Percentiles rank a stretch among this genome's conserved stretches.
These are phyloP conservation scores for Patellaria atrata DNA, from an alignment of 495 filamentous ascomycete genomes.

Conservation along the genomic window DNA sequence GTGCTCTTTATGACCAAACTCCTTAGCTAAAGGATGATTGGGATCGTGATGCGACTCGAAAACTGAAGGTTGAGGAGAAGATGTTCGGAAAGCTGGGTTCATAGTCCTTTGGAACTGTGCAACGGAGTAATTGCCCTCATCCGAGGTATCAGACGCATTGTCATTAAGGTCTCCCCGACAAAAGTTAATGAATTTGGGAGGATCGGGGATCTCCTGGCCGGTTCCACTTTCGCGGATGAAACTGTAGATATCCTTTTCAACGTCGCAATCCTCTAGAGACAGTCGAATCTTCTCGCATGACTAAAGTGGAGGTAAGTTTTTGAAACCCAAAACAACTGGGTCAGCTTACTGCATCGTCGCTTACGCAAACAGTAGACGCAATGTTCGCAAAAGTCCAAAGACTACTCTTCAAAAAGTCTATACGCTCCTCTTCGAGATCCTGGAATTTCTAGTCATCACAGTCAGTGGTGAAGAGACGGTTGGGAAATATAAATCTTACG, in stretches of 20 bases:
- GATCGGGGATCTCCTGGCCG: constrained; percentile 91
- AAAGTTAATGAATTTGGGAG: constrained; percentile 98
- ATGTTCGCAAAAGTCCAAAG: constrained; percentile 97
- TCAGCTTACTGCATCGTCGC: constrained; percentile 67
- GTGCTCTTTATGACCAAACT: constrained; percentile 42
- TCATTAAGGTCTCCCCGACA: constrained; percentile 82
- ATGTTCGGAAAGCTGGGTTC: constrained; percentile 86
- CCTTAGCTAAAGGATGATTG: constrained; percentile 48
- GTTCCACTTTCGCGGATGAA: constrained; percentile 89
- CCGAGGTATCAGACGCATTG: constrained; percentile 63
- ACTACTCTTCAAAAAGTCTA: constrained; percentile 95
- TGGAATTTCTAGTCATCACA: constrained; percentile 64
- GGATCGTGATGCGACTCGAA: constrained; percentile 85
- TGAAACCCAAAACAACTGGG: neutral
- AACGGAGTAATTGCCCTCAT: constrained; percentile 76
- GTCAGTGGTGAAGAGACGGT: constrained; percentile 19
- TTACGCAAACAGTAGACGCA: constrained; percentile 95
- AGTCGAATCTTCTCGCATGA: constrained; percentile 96
- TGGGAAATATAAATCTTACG: constrained; percentile 28
- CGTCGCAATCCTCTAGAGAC: constrained; percentile 87
- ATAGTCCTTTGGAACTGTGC: constrained; percentile 91
- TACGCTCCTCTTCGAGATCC: constrained; percentile 92
- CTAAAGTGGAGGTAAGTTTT: too few relatives aligned
- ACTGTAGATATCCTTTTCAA: constrained; percentile 79
- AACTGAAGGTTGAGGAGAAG: constrained; percentile 74